phyloP scores from a whole-genome alignment of 2,329 filamentous ascomycete genomes.

The Xylaria arbuscula region DNA sequence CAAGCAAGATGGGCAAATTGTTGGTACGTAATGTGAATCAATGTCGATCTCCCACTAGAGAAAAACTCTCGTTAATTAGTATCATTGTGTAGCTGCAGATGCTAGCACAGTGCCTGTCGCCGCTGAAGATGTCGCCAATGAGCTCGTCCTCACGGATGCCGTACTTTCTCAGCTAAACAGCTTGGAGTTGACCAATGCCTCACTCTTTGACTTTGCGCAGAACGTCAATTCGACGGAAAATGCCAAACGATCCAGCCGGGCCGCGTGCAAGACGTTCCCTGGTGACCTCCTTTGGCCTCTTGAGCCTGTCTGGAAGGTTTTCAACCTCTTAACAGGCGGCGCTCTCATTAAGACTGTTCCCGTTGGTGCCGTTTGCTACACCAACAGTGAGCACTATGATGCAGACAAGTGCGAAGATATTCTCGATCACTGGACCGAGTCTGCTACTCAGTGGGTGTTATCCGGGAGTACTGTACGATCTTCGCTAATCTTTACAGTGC shows the following conservation, averaged over 20 bases:
- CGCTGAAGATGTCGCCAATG: slow-evolving; percentile 19
- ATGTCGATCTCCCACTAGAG: not conserved
- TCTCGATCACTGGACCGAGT: slow-evolving; percentile 45
- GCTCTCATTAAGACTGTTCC: slow-evolving; percentile 48
- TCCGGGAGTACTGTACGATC: not conserved
- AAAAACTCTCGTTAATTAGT: not conserved
- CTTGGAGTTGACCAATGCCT: slow-evolving; percentile 38
- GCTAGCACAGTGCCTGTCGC: slow-evolving; percentile 28
- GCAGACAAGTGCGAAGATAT: slow-evolving; percentile 46
- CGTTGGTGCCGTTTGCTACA: slow-evolving; percentile 50
- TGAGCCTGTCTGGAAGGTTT: slow-evolving; percentile 46
- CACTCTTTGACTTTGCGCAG: slow-evolving; percentile 43
- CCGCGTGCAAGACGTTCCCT: slow-evolving; percentile 47
- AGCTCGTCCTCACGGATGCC: slow-evolving; percentile 32
- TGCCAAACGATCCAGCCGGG: slow-evolving; percentile 24
- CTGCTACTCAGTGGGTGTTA: slow-evolving; percentile 40
- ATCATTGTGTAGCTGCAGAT: slow-evolving; percentile 18
- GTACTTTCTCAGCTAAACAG: slow-evolving; percentile 40
- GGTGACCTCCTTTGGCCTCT: slow-evolving; percentile 47
- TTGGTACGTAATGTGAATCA: slow-evolving; percentile 18
- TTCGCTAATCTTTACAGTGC: slow-evolving; percentile 41
- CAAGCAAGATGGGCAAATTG: slow-evolving; percentile 19
- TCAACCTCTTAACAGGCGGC: slow-evolving; percentile 45
- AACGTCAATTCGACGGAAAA: slow-evolving; percentile 12
- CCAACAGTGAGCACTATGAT: slow-evolving; percentile 45